These are phyloP conservation scores for Manihot esculenta DNA, from an alignment of 441 rosid species.

Conservation along the genomic window DNA sequence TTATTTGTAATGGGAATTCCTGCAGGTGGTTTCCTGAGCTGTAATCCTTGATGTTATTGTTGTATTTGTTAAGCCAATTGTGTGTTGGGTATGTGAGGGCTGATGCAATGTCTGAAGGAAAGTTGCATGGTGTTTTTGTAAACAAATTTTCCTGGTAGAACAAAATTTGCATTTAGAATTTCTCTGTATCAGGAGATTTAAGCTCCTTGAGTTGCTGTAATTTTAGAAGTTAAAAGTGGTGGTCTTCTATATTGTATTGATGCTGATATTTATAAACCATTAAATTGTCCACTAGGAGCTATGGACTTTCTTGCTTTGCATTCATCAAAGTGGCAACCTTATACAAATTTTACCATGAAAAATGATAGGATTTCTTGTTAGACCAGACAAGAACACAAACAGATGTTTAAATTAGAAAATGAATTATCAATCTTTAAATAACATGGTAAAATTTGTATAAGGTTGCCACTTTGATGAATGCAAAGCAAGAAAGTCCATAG, in stretches of 20 bases:
- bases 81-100: no score
- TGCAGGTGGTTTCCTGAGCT: no score
- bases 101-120: no score
- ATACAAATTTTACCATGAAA: no score
- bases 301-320: neutral
- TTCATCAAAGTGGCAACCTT: neutral
- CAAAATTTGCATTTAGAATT: no score
- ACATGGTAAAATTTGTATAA: no score
- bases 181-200: no score
- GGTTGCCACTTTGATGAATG: neutral
- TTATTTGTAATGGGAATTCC: no score
- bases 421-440: neutral
- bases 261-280: neutral
- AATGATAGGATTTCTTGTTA: slow-evolving; percentile 8
- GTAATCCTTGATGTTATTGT: neutral
- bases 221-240: neutral
- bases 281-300: neutral
- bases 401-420: neutral
- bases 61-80: neutral
- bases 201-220: no score
- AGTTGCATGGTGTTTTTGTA: no score
- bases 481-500: neutral
- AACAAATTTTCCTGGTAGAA: neutral
- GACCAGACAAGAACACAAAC: neutral
- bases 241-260: neutral